phyloP scores from a whole-genome alignment of 2,329 filamentous ascomycete genomes.

The Pseudomassariella vexata region DNA sequence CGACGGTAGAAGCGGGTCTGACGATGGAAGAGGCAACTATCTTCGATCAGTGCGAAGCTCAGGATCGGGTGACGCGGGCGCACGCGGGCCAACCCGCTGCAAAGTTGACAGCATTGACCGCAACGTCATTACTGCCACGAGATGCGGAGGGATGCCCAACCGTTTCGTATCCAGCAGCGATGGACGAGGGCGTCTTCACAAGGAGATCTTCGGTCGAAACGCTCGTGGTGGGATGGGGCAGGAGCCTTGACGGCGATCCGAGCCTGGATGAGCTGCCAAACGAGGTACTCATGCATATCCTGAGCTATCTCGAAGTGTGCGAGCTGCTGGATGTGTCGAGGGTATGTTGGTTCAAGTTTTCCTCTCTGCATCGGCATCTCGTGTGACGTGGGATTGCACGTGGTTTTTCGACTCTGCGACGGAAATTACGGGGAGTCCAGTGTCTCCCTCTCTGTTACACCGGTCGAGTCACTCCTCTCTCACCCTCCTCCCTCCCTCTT shows the following conservation, averaged over 20 bases:
- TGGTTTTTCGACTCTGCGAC: no score
- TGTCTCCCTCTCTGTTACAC: constrained; percentile 10
- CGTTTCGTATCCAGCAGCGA: constrained; percentile 1
- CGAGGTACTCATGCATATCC: constrained; percentile 50
- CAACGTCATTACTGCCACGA: constrained; percentile 10
- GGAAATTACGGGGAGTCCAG: constrained; percentile 2
- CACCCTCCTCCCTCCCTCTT: no score
- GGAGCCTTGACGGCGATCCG: constrained; percentile 4
- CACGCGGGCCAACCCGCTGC: constrained; percentile 10
- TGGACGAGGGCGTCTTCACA: constrained; percentile 5
- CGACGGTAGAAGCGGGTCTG: no score
- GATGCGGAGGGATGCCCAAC: no score
- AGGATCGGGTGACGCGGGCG: constrained; percentile 5
- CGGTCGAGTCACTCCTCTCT: no score
- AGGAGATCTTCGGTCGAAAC: constrained; percentile 12
- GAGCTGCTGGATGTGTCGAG: constrained; percentile 51
- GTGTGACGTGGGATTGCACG: constrained; percentile 3
- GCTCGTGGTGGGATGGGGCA: constrained; percentile 16
- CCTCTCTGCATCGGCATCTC: constrained; percentile 2
- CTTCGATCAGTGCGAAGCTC: no score
- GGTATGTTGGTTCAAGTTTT: constrained; percentile 32
- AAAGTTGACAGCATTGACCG: constrained; percentile 9
- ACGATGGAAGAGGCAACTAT: no score
- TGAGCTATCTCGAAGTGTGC: constrained; percentile 50
- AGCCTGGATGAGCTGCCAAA: constrained; percentile 42